Percentiles rank a stretch among this genome's conserved stretches.
These are phyloP conservation scores for Colletotrichum euphorbiae DNA, from an alignment of 2,329 filamentous ascomycete species.

Conservation along the genomic window DNA sequence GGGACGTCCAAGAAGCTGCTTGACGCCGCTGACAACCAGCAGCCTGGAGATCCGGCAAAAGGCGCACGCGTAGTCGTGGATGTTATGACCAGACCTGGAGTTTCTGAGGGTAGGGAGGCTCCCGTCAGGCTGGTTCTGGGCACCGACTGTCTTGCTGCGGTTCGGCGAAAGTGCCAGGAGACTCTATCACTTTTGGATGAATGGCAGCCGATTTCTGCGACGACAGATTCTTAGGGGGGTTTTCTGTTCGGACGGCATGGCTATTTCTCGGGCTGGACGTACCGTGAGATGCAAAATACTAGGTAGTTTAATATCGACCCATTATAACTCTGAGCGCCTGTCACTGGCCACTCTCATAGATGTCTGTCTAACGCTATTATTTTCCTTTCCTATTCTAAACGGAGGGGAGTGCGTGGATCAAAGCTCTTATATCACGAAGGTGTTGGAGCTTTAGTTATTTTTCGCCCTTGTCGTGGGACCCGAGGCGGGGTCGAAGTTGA, in stretches of 20 bases:
- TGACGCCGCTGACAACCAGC: slow-evolving; percentile 55
- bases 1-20: slow-evolving; percentile 47
- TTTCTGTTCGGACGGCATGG: not conserved
- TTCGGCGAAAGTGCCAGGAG: slow-evolving; percentile 56
- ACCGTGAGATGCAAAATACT: too few relatives aligned
- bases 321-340: too few relatives aligned
- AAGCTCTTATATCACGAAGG: too few relatives aligned
- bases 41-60: slow-evolving; percentile 67
- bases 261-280: not conserved
- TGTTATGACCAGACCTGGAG: slow-evolving; percentile 62
- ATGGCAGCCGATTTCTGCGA: slow-evolving; percentile 59
- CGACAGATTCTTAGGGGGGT: slow-evolving; percentile 49
- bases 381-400: too few relatives aligned
- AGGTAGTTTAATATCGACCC: too few relatives aligned
- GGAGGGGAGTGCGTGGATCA: too few relatives aligned
- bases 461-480: too few relatives aligned
- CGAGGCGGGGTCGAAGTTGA: too few relatives aligned
- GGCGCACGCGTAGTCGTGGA: slow-evolving; percentile 65
- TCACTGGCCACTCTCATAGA: too few relatives aligned
- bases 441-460: too few relatives aligned
- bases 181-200: slow-evolving; percentile 59
- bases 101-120: slow-evolving; percentile 59
- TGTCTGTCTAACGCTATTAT: too few relatives aligned
- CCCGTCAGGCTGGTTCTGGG: slow-evolving; percentile 68
- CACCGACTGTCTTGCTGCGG: slow-evolving; percentile 56